Evolutionary conservation across 352 stramenopile species (phyloP).

Genomic region (Saprolegnia diclina): DNA sequence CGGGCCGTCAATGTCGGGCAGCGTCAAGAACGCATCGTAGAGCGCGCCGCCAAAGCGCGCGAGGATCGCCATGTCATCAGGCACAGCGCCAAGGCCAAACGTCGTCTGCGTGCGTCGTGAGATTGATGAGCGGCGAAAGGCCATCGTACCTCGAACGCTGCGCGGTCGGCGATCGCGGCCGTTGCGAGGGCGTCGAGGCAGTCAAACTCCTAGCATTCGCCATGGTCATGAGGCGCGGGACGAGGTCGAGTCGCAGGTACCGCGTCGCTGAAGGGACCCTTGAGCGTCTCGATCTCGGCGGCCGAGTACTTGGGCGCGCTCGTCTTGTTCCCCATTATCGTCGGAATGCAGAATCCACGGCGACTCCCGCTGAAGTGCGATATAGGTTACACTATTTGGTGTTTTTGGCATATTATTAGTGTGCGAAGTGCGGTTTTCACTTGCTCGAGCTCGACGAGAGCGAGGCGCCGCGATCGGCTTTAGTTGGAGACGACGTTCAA

Average conservation of each 20-base stretch:
- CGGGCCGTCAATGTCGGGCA: conserved; percentile 30
- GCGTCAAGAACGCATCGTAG: conserved; percentile 39
- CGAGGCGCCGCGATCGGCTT: not conserved
- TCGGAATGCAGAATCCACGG: not conserved
- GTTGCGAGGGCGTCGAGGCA: conserved; percentile 34
- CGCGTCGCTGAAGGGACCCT: conserved; percentile 75
- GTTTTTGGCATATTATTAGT: not conserved
- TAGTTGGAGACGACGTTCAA: too few species aligned
- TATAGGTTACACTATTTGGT: not conserved
- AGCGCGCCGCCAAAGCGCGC: conserved; percentile 46
- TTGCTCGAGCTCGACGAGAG: not conserved
- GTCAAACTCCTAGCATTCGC: conserved; percentile 51
- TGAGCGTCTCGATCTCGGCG: conserved; percentile 28
- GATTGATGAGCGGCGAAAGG: conserved; percentile 29
- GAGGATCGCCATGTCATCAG: conserved; percentile 14
- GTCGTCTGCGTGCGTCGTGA: conserved; percentile 42
- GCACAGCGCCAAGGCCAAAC: not conserved
- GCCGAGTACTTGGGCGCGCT: conserved; percentile 1
- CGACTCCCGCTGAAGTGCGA: too few species aligned
- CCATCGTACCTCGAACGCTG: conserved; percentile 34
- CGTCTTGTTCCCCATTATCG: conserved; percentile 22
- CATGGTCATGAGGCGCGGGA: not conserved
- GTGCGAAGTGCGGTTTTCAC: not conserved
- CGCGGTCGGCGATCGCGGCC: not conserved
- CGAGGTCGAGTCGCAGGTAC: conserved; percentile 29